Evolutionary conservation across 78 protist species (phyloP), one percentile per base, ranked within the genome.

Genomic region (Speleostelium caveatum): DNA sequence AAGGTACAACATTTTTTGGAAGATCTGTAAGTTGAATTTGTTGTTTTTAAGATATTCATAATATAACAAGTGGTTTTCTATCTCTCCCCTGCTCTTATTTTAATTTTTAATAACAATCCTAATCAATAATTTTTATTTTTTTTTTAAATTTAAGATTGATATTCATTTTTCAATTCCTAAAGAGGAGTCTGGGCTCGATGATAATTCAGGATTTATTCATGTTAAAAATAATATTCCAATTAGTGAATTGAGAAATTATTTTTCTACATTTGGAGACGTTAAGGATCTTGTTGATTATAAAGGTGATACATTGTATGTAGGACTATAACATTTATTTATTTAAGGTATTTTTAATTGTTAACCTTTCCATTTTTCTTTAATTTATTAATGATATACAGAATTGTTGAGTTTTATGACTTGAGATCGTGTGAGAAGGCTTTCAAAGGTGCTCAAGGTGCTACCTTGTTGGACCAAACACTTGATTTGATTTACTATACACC

Each of bases 341-440:
- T n/a, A n/a, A 36, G 6, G 24, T 24, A 39, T 42, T 8, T 10
- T 12, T 3, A 51, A 74, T 5, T 17, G 6, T 41, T 39, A 24
- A 72, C 12, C 4, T 59, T 7, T 36, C 3, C 32, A 4, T 32
- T 7, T 14, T 72, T 41, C n/a, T n/a, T n/a, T n/a, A n/a, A n/a
- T 16, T 65, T 30, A 26, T 71, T 24, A 7, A 56, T 35, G 10
- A 61, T 26, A 3, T 55, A 53, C 36, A 71, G 77, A 22, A 30
- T 86, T 41, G 93, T 86, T 69, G 93, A 86, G 35, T 86, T 86
- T 58, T 86, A 68, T 86, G 93, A 86, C 62, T 21, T 73, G 16
- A 86, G 93, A 86, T 36, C 93, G 21, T 75, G 80, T 76, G 87
- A 86, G 22, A 86, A 86, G 51, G 93, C 93, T 41, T 69, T 83